Evolutionary conservation across 1,284 basidiomycete genomes (phyloP).

Genomic region (Leccinum angustisporum): DNA sequence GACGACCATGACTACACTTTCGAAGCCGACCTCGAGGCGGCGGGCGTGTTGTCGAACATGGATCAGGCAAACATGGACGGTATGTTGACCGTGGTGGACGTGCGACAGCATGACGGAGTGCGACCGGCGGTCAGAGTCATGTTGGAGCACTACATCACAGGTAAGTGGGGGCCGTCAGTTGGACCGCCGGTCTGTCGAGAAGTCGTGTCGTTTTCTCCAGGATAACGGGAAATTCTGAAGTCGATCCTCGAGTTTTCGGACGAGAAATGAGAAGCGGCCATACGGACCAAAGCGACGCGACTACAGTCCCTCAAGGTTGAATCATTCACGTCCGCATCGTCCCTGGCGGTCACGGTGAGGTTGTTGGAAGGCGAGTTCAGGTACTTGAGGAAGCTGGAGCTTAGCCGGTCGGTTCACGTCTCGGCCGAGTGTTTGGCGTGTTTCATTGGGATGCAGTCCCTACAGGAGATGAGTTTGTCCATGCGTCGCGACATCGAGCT

Average conservation of each 20-base stretch:
- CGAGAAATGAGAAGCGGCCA: conserved; percentile 44
- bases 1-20: conserved; percentile 35
- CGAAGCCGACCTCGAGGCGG: conserved; percentile 63
- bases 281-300: conserved; percentile 21
- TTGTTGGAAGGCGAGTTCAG: conserved; percentile 21
- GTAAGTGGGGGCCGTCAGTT: conserved; percentile 31
- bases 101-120: conserved; percentile 28
- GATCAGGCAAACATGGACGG: conserved; percentile 52
- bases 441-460: conserved; percentile 20
- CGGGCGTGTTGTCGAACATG: conserved; percentile 66
- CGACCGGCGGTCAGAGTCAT: conserved; percentile 54
- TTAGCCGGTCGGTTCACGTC: conserved; percentile 27
- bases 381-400: conserved; percentile 23
- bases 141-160: conserved; percentile 59
- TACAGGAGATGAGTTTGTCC: conserved; percentile 25
- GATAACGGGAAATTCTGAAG: conserved; percentile 45
- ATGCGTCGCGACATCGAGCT: conserved; percentile 24
- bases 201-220: conserved; percentile 23
- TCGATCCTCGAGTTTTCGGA: conserved; percentile 45
- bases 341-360: conserved; percentile 16
- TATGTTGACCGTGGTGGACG: conserved; percentile 40
- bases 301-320: conserved; percentile 24
- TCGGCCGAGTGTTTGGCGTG: conserved; percentile 26
- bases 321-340: conserved; percentile 22
- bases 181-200: no score